Conservation (phyloP, 1,139 yeast species). For the Yamadazyma sp. region DNA sequence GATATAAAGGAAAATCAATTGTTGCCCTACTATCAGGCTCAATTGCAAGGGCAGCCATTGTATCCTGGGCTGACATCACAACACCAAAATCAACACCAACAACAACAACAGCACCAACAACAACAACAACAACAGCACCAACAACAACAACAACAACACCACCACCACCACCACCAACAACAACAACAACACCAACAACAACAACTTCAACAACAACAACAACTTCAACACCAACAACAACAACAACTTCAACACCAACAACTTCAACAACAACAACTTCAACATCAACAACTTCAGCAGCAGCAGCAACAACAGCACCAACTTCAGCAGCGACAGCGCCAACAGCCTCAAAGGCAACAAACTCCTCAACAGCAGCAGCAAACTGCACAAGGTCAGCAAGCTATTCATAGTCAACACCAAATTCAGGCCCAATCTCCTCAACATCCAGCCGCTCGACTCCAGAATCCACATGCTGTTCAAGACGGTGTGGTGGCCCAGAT, state of each 20-base stretch:
- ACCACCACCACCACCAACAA: slow-evolving; percentile 5
- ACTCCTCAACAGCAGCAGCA: no score
- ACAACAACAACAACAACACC: slow-evolving; percentile 12
- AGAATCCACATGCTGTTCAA: not conserved
- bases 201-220: slow-evolving; percentile 16
- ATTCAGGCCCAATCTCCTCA: no score
- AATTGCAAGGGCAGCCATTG: slow-evolving; percentile 8
- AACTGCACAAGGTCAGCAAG: no score
- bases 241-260: slow-evolving; percentile 6
- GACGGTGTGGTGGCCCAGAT: slow-evolving; percentile 1
- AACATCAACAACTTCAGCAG: slow-evolving; percentile 8
- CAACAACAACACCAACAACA: slow-evolving; percentile 10
- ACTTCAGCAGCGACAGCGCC: no score
- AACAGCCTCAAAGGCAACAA: no score
- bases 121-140: slow-evolving; percentile 9
- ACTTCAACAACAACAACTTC: slow-evolving; percentile 10
- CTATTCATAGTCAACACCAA: no score
- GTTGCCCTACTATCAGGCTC: slow-evolving; percentile 3
- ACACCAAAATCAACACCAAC: slow-evolving; percentile 11
- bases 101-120: slow-evolving; percentile 12
- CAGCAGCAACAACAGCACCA: slow-evolving; percentile 13
- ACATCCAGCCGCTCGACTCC: slow-evolving; percentile 1
- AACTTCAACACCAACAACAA: slow-evolving; percentile 7
- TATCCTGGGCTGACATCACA: slow-evolving; percentile 8
- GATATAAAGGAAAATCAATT: slow-evolving; percentile 2